Evolutionary conservation across 768 basidiomycete species (phyloP).

Genomic region (Lenzites betulinus): DNA sequence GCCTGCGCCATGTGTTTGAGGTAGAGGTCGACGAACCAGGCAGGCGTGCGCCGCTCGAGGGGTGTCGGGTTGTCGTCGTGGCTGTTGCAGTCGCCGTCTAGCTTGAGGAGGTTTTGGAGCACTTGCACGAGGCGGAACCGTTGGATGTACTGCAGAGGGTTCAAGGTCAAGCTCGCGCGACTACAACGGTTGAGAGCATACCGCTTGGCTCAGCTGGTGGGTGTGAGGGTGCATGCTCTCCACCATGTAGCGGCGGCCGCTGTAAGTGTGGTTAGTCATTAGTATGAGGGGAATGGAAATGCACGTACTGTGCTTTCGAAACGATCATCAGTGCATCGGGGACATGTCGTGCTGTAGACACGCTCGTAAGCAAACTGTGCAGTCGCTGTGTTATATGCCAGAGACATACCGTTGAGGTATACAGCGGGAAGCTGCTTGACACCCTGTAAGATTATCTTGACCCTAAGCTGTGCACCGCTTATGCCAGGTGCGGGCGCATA

Average conservation of each 20-base stretch:
- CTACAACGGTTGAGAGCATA: neutral
- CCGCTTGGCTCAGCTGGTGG: conserved; percentile 42
- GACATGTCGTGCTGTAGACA: conserved; percentile 29
- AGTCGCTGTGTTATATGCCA: neutral
- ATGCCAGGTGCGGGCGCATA: conserved; percentile 25
- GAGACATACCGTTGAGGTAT: conserved; percentile 42
- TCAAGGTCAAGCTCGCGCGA: neutral
- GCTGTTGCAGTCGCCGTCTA: conserved; percentile 29
- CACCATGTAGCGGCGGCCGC: conserved; percentile 47
- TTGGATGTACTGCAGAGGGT: conserved; percentile 42
- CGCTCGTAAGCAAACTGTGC: neutral
- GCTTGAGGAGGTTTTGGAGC: conserved; percentile 46
- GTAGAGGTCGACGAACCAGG: conserved; percentile 53
- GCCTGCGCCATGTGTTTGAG: conserved; percentile 31
- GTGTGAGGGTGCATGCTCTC: conserved; percentile 48
- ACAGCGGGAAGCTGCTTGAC: conserved; percentile 41
- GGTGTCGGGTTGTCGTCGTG: conserved; percentile 27
- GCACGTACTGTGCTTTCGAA: conserved; percentile 33
- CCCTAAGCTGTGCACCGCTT: conserved; percentile 15
- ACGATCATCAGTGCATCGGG: conserved; percentile 37
- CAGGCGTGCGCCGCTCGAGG: conserved; percentile 43
- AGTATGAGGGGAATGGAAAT: conserved; percentile 2
- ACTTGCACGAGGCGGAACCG: conserved; percentile 51
- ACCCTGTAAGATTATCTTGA: conserved; percentile 48
- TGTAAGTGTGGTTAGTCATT: conserved; percentile 21